Percentiles rank a stretch among this genome's conserved stretches.
phyloP scores from a whole-genome alignment of 2,329 filamentous ascomycete genomes.

The Paracamarosporium sp. region DNA sequence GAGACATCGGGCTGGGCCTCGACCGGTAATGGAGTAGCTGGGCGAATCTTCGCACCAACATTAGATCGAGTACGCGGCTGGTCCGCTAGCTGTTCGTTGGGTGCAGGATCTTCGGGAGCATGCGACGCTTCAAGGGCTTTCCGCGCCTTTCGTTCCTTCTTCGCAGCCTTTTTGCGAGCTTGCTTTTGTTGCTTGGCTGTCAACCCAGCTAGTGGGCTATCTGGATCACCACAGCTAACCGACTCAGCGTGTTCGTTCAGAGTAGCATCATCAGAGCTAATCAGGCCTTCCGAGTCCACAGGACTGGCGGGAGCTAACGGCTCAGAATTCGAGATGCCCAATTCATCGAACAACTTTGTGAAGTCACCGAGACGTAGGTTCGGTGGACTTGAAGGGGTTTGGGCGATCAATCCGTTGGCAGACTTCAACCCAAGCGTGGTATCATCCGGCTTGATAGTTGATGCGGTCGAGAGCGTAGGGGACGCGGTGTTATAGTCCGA shows the following conservation, averaged over 20 bases:
- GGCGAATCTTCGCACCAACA: constrained; percentile 35
- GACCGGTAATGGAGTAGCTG: constrained; percentile 20
- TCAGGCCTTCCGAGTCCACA: constrained; percentile 39
- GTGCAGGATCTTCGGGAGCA: not conserved
- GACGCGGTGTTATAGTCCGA: constrained; percentile 29
- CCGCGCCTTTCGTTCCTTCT: constrained; percentile 23
- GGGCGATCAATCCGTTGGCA: not conserved
- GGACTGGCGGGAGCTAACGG: constrained; percentile 27
- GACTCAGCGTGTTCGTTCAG: not conserved
- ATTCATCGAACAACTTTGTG: constrained; percentile 52
- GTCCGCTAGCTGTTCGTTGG: not conserved
- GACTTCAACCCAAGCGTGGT: not conserved
- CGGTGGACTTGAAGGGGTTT: not conserved
- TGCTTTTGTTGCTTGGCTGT: constrained; percentile 35
- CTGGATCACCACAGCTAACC: not conserved
- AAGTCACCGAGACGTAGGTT: constrained; percentile 52
- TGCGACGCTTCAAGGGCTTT: not conserved
- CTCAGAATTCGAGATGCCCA: constrained; percentile 43
- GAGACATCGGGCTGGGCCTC: not conserved
- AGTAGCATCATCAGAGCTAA: constrained; percentile 52
- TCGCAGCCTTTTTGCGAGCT: constrained; percentile 25
- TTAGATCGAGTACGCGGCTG: constrained; percentile 29
- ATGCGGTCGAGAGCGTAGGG: constrained; percentile 18
- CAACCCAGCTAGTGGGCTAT: constrained; percentile 12
- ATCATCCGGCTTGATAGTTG: not conserved